Percentiles rank a stretch among this genome's conserved stretches.
These are phyloP conservation scores for Auricularia sp. DNA, from an alignment of 768 basidiomycete species.

Conservation along the genomic window DNA sequence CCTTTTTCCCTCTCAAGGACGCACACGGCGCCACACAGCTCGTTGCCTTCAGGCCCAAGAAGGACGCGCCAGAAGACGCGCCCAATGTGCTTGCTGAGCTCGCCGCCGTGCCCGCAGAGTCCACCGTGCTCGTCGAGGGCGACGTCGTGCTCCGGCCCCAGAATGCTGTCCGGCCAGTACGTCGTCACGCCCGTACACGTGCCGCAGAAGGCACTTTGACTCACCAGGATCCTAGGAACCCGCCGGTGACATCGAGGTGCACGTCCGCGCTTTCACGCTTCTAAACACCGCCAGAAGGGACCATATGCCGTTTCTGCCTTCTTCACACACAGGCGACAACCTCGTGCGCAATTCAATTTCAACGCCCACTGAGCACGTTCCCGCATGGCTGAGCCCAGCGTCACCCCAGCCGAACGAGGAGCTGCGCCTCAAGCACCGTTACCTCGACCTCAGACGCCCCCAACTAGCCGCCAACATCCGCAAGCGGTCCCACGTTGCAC, in stretches of 20 bases:
- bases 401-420: constrained; percentile 68
- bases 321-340: constrained; percentile 42
- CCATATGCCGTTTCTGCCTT: constrained; percentile 75
- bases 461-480: constrained; percentile 68
- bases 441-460: constrained; percentile 78
- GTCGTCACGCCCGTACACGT: constrained; percentile 28
- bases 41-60: constrained; percentile 40
- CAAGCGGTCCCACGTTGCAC: constrained; percentile 73
- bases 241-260: constrained; percentile 73
- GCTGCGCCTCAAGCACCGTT: constrained; percentile 71
- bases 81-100: constrained; percentile 32
- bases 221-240: constrained; percentile 36
- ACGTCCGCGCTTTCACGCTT: constrained; percentile 55
- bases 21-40: constrained; percentile 71
- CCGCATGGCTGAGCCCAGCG: not conserved
- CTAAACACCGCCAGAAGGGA: constrained; percentile 61
- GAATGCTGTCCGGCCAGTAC: constrained; percentile 34
- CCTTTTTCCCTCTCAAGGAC: constrained; percentile 83
- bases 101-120: constrained; percentile 62
- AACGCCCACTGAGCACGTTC: not conserved
- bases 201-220: constrained; percentile 8
- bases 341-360: constrained; percentile 40
- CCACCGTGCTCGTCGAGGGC: constrained; percentile 67
- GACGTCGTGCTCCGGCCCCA: constrained; percentile 54
- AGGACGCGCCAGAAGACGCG: constrained; percentile 14